Conservation (phyloP, 352 stramenopile species). For the Pythium coloratum region DNA sequence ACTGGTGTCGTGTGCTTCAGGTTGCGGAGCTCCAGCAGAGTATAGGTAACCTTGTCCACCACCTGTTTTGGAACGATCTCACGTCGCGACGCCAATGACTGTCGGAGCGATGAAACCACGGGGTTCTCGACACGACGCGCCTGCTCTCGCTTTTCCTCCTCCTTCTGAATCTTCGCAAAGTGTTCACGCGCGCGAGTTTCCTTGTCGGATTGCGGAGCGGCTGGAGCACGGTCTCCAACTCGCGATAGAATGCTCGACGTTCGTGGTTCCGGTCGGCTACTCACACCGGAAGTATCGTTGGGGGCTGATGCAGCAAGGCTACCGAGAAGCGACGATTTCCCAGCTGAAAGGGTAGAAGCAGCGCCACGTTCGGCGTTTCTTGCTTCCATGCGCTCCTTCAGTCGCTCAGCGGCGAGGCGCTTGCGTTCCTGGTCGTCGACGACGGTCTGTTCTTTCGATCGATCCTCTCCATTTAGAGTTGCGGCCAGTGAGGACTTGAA, state of each 20-base stretch:
- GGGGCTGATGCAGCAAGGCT: not conserved
- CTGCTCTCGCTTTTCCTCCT: slow-evolving; percentile 45
- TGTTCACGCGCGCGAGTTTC: slow-evolving; percentile 31
- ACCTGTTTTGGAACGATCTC: slow-evolving; percentile 17
- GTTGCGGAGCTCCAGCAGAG: slow-evolving; percentile 47
- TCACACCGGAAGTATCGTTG: not conserved
- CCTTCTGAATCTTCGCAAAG: slow-evolving; percentile 58
- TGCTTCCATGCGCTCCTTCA: slow-evolving; percentile 17
- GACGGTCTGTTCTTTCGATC: not conserved
- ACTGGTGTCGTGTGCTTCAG: slow-evolving; percentile 32
- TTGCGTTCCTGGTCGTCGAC: slow-evolving; percentile 18
- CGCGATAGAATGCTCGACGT: slow-evolving; percentile 20
- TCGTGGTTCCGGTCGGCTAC: not conserved
- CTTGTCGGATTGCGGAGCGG: slow-evolving; percentile 16
- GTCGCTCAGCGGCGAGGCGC: slow-evolving; percentile 10
- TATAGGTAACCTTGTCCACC: slow-evolving; percentile 58
- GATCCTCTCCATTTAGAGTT: not conserved
- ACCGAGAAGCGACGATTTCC: slow-evolving; percentile 11
- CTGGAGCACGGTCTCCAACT: slow-evolving; percentile 17
- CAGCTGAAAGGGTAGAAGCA: slow-evolving; percentile 7
- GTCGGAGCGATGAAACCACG: slow-evolving; percentile 57
- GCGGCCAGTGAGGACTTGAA: not conserved
- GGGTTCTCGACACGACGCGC: slow-evolving; percentile 32
- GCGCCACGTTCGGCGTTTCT: slow-evolving; percentile 1
- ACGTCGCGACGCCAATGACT: slow-evolving; percentile 32